Evolutionary conservation across 2,329 filamentous ascomycete species (phyloP).

Genomic region (Paraconiothyrium sp.): DNA sequence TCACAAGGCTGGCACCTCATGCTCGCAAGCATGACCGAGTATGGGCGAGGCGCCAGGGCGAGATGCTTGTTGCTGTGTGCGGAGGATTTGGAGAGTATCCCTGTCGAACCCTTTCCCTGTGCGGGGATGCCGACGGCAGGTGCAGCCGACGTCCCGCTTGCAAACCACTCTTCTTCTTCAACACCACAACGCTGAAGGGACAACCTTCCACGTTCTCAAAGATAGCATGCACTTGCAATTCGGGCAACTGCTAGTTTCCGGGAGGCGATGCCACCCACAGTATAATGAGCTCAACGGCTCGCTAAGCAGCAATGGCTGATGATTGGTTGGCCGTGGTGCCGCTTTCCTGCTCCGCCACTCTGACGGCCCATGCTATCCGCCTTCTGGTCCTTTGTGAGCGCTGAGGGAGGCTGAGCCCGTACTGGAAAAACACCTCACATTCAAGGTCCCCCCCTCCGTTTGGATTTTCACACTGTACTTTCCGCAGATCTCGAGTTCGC

Average conservation of each 20-base stretch:
- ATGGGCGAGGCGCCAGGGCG: background rate
- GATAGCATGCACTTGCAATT: background rate
- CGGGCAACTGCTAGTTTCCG: background rate
- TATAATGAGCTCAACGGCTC: background rate
- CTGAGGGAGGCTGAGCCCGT: slow-evolving; percentile 25
- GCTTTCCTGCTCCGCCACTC: slow-evolving; percentile 22
- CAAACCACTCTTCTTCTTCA: slow-evolving; percentile 3
- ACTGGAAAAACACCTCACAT: slow-evolving; percentile 13
- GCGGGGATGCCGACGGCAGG: slow-evolving; percentile 9
- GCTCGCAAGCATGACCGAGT: slow-evolving; percentile 17
- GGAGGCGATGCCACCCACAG: background rate
- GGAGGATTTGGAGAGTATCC: too few species aligned
- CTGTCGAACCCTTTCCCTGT: background rate
- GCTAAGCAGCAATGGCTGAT: slow-evolving; percentile 11
- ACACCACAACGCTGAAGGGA: background rate
- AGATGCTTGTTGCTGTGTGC: background rate
- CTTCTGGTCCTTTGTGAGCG: slow-evolving; percentile 8
- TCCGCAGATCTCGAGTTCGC: background rate
- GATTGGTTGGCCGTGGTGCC: slow-evolving; percentile 15
- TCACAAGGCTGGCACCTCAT: background rate
- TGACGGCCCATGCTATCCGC: slow-evolving; percentile 13
- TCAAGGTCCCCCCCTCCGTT: slow-evolving; percentile 10
- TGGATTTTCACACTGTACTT: background rate
- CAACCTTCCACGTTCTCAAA: background rate
- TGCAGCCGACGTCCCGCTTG: slow-evolving; percentile 11